A percentile compares a stretch with the other conserved stretches of the same genome.
Conservation (phyloP, 1,284 basidiomycete genomes). For the Dichomitus squalens region DNA sequence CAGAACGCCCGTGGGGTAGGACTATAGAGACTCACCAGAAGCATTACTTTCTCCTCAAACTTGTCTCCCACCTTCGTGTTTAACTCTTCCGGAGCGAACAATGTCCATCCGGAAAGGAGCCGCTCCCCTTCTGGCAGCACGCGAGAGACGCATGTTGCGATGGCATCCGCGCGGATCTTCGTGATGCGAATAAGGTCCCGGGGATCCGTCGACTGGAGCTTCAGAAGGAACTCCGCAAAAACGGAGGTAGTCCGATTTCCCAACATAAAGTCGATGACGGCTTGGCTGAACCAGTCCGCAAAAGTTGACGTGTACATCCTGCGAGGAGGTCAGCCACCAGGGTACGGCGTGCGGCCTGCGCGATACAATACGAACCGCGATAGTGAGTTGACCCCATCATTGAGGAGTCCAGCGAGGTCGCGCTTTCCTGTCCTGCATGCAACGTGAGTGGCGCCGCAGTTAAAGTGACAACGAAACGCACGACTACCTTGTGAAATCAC, state of each 20-base stretch:
- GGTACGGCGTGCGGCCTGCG: not conserved
- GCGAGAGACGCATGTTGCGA: conserved; percentile 83
- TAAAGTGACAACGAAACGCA: not conserved
- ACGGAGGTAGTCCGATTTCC: conserved; percentile 85
- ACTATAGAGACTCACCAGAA: conserved; percentile 63
- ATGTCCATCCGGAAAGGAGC: conserved; percentile 86
- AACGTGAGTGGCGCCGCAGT: conserved; percentile 6
- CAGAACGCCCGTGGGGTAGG: not conserved
- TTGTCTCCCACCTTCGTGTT: conserved; percentile 73
- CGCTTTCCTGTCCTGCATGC: conserved; percentile 83
- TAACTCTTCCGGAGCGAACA: conserved; percentile 83
- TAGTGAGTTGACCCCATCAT: conserved; percentile 92
- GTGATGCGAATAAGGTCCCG: conserved; percentile 86
- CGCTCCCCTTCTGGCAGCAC: conserved; percentile 84
- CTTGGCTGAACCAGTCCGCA: conserved; percentile 95
- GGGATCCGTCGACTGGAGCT: conserved; percentile 87
- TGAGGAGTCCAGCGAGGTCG: conserved; percentile 87
- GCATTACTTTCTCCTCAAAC: conserved; percentile 91
- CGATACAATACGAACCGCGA: conserved; percentile 53
- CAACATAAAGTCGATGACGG: conserved; percentile 90
- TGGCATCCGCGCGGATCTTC: conserved; percentile 86
- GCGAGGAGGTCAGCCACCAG: conserved; percentile 1
- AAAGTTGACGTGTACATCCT: conserved; percentile 87
- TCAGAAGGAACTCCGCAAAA: conserved; percentile 90
- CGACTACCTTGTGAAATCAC: conserved; percentile 86